Conservation (phyloP, 352 stramenopile genomes). For the Phytophthora hibernalis region DNA sequence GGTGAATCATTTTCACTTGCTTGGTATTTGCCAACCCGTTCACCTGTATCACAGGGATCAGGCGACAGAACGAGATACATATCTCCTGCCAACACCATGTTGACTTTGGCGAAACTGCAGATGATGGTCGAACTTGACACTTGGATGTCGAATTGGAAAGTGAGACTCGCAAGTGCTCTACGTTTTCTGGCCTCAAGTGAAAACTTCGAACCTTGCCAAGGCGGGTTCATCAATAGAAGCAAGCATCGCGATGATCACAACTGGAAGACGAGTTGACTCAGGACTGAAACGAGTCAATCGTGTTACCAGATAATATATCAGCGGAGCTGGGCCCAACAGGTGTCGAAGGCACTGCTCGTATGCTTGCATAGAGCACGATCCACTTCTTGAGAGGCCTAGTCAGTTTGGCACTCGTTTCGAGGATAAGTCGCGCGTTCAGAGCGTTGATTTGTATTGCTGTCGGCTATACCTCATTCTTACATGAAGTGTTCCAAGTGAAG, state of each 20-base stretch:
- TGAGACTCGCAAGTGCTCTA: constrained; percentile 9
- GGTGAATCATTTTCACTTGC: constrained; percentile 15
- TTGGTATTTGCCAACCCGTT: constrained; percentile 14
- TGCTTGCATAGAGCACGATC: constrained; percentile 5
- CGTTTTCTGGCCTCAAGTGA: background rate
- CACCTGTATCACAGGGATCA: constrained; percentile 26
- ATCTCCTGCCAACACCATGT: constrained; percentile 29
- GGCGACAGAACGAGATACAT: constrained; percentile 38
- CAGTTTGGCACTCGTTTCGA: too few relatives aligned
- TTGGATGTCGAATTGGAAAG: constrained; percentile 21
- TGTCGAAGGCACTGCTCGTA: too few relatives aligned
- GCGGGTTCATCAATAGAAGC: background rate
- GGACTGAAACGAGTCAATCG: background rate
- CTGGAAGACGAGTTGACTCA: constrained; percentile 9
- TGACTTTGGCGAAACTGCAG: background rate
- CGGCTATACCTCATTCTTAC: too few relatives aligned
- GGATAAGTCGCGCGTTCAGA: background rate
- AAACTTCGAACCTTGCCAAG: background rate
- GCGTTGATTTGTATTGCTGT: background rate
- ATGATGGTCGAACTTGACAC: background rate
- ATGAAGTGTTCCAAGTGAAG: too few relatives aligned
- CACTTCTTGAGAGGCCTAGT: background rate
- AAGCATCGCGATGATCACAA: background rate
- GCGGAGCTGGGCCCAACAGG: background rate
- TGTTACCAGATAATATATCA: constrained; percentile 13